Evolutionary conservation across 78 protist species (phyloP), one percentile per base, ranked within the genome.

Genomic region (Dictyostelium brefeldianum): DNA sequence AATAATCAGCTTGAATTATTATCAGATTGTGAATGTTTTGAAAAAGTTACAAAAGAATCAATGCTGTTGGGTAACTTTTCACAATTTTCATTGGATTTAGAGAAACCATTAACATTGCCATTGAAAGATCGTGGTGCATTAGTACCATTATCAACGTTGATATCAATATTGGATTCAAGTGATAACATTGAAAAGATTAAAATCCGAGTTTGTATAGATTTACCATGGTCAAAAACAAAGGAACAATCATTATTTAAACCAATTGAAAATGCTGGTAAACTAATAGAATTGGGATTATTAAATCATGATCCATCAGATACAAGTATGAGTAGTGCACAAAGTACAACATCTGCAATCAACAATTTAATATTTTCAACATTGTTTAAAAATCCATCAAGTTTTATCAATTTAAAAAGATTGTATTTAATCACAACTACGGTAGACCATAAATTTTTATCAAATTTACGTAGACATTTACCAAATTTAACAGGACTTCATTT

Each of bases 21-120:
- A 17, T 67, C 75, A 17, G 29, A 25, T 31, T 67, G 75, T 31
- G 75, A 67, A 67, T 67, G 75, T 18, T 31, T 15, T 31, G 75
- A 31, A 67, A 67, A 67, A 20, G 22, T 67, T 67, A 15, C 41
- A 31, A 67, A 67, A 67, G 75, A 67, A 31, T 67, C 75, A 31
- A 67, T 31, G 75, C 15, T 31, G 8, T 9, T 5, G 12, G 47
- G 47, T 5, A 17, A 31, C 5, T 12, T 27, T 31, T 67, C 75
- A 27, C 78, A 67, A 12, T 51, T 67, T 3, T 11, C 9, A 27
- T 59, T 84, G 12, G 93, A 87, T 77, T 67, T 87, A 8, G 93
- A 87, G 43, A 87, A 87, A 48, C 93, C 93, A n/a, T 47, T 87
- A 29, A 74, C 93, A 11, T 50, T 87, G 6, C 83, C 84, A 20